phyloP scores from a whole-genome alignment of 1,139 yeast species.

The Kodamaea suecica region DNA sequence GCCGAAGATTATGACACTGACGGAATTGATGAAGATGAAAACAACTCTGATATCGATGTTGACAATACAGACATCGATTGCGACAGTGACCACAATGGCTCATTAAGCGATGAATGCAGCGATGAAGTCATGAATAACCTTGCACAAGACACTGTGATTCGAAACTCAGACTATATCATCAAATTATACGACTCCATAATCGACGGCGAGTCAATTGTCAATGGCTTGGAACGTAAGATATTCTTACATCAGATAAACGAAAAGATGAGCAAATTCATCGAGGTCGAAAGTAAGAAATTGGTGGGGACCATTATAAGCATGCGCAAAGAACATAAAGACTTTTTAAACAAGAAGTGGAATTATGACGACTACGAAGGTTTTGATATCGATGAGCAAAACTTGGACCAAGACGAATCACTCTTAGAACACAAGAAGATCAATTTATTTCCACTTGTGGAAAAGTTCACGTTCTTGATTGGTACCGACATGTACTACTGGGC shows the following conservation, averaged over 20 bases:
- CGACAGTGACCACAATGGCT: slow-evolving; percentile 13
- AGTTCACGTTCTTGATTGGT: slow-evolving; percentile 71
- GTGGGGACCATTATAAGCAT: slow-evolving; percentile 32
- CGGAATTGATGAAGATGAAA: slow-evolving; percentile 25
- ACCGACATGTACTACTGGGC: slow-evolving; percentile 94
- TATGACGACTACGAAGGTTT: slow-evolving; percentile 61
- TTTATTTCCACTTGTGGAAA: slow-evolving; percentile 86
- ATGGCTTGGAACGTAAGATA: slow-evolving; percentile 40
- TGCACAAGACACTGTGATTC: slow-evolving; percentile 6
- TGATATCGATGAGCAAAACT: slow-evolving; percentile 48
- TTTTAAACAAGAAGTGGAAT: slow-evolving; percentile 38
- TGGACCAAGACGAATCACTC: slow-evolving; percentile 48
- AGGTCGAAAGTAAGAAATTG: slow-evolving; percentile 33
- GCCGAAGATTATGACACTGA: slow-evolving; percentile 30
- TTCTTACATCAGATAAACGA: slow-evolving; percentile 39
- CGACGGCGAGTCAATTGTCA: slow-evolving; percentile 34
- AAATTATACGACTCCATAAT: slow-evolving; percentile 35
- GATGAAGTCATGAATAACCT: slow-evolving; percentile 5
- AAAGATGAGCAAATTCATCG: slow-evolving; percentile 31
- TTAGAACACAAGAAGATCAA: slow-evolving; percentile 58
- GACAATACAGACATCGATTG: slow-evolving; percentile 18
- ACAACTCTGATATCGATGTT: slow-evolving; percentile 20
- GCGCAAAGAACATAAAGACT: slow-evolving; percentile 32
- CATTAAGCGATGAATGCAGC: slow-evolving; percentile 2
- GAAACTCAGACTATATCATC: slow-evolving; percentile 16